Evolutionary conservation across 306 rosid species (phyloP).

Genomic region (Rosa lucieae): DNA sequence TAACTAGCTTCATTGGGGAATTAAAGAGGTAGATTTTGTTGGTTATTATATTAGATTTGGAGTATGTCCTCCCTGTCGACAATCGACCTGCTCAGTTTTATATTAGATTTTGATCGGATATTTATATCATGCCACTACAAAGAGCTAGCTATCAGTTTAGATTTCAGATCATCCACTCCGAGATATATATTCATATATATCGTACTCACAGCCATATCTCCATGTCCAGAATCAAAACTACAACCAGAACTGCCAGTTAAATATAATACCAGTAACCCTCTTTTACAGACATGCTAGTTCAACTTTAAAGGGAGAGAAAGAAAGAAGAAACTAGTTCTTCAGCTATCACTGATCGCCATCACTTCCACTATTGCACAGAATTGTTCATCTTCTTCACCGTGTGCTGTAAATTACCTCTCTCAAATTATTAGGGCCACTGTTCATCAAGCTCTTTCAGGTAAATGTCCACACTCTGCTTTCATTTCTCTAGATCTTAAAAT

Average conservation of each 20-base stretch:
- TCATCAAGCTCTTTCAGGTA: background rate
- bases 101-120: background rate
- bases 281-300: background rate
- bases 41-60: slow-evolving; percentile 8
- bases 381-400: background rate
- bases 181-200: background rate
- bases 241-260: background rate
- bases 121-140: background rate
- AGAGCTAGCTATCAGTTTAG: background rate
- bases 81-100: background rate
- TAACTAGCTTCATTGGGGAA: background rate
- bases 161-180: background rate
- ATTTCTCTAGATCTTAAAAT: background rate
- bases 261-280: background rate
- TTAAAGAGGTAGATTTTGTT: background rate
- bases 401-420: background rate
- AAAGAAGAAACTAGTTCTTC: background rate
- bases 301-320: background rate
- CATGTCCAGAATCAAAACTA: slow-evolving; percentile 1
- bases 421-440: background rate
- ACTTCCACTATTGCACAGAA: background rate
- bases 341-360: background rate
- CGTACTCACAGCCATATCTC: slow-evolving; percentile 2
- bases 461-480: background rate
- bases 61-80: background rate